phyloP scores from a whole-genome alignment of 805 yeast genomes.

The Nakazawaea holstii region DNA sequence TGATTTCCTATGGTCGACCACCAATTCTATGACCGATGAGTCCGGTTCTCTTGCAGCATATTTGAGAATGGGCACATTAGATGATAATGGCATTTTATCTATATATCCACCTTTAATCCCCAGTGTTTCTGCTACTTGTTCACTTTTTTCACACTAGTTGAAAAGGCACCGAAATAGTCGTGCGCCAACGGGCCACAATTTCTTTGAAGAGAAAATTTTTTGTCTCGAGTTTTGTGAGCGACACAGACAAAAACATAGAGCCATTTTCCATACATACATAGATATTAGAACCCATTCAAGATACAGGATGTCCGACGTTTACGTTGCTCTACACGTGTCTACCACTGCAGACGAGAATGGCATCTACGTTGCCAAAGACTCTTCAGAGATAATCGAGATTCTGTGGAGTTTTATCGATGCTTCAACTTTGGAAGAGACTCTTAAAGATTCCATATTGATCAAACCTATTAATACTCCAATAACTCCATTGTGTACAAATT shows the following conservation, averaged over 20 bases:
- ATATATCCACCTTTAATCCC: no score
- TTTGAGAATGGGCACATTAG: slow-evolving; percentile 1
- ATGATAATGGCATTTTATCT: background rate
- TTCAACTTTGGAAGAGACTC: slow-evolving; percentile 35
- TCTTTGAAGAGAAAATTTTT: no score
- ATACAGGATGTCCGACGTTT: slow-evolving; percentile 42
- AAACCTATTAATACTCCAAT: slow-evolving; percentile 64
- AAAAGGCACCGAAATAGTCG: no score
- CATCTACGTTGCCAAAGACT: slow-evolving; percentile 55
- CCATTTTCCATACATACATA: no score
- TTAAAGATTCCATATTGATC: slow-evolving; percentile 42
- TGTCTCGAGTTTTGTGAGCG: no score
- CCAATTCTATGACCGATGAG: background rate
- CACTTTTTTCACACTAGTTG: no score
- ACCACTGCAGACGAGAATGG: slow-evolving; percentile 66
- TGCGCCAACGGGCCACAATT: no score
- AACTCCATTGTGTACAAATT: slow-evolving; percentile 48
- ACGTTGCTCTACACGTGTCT: slow-evolving; percentile 55
- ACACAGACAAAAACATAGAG: no score
- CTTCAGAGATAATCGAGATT: slow-evolving; percentile 61
- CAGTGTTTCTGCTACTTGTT: no score
- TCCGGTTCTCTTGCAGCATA: background rate
- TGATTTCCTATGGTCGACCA: slow-evolving; percentile 5
- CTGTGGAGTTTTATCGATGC: slow-evolving; percentile 65
- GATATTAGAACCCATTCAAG: background rate